Conservation (phyloP, 257 asterid genomes). For the Osmanthus fragrans region DNA sequence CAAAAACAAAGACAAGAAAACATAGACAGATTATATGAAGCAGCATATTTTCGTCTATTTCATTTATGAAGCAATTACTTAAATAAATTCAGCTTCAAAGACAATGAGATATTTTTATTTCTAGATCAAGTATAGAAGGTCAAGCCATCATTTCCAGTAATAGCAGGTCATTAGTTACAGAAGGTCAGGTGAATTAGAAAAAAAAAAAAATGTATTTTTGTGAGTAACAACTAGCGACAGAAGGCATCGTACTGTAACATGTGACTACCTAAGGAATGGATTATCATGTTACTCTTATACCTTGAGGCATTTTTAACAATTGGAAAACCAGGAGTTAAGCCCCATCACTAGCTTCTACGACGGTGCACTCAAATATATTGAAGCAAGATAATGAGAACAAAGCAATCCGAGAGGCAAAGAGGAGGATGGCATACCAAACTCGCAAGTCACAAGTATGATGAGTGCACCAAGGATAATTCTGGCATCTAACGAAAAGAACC, state of each 20-base stretch:
- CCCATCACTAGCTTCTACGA: no score
- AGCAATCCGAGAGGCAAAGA: constrained; percentile 15
- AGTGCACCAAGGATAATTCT: constrained; percentile 3
- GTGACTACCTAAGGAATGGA: no score
- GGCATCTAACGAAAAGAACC: constrained; percentile 9
- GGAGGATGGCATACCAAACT: constrained; percentile 4
- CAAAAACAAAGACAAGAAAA: no score
- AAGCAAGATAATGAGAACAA: background rate
- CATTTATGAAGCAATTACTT: background rate
- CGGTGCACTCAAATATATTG: constrained; percentile 2
- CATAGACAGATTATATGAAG: no score
- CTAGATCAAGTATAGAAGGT: background rate
- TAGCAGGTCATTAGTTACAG: background rate
- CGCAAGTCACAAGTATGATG: background rate
- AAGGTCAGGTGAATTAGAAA: no score
- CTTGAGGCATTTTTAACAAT: no score
- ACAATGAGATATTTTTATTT: background rate
- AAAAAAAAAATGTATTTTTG: no score
- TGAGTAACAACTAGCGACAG: no score
- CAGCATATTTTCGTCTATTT: no score
- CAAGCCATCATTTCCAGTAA: background rate
- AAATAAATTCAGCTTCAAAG: background rate
- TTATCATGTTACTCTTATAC: no score
- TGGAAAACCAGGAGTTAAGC: no score
- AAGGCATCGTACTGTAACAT: no score